These are phyloP conservation scores for Epichloe scottii DNA, from an alignment of 2,329 filamentous ascomycete genomes.

Conservation along the genomic window DNA sequence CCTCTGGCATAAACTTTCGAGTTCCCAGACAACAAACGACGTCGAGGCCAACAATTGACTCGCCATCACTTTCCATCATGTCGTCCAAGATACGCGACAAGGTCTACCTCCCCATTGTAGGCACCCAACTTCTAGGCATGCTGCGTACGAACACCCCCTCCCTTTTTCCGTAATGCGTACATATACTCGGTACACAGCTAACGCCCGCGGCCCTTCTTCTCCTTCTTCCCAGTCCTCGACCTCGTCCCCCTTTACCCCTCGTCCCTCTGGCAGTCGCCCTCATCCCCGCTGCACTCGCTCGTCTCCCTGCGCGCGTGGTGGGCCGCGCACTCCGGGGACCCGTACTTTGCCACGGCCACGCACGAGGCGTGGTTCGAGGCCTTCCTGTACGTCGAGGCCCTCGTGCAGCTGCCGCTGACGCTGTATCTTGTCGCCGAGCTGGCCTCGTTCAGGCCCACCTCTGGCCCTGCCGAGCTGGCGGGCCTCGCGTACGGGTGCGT, in stretches of 20 bases:
- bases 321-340: slow-evolving; percentile 36
- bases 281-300: slow-evolving; percentile 35
- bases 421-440: slow-evolving; percentile 34
- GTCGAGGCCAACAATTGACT: too few species aligned
- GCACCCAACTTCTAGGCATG: slow-evolving; percentile 23
- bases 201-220: too few species aligned
- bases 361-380: slow-evolving; percentile 37
- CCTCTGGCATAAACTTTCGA: too few species aligned
- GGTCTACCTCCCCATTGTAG: slow-evolving; percentile 23
- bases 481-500: slow-evolving; percentile 38
- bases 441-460: slow-evolving; percentile 19
- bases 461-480: slow-evolving; percentile 33
- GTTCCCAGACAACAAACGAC: too few species aligned
- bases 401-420: slow-evolving; percentile 37
- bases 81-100: slow-evolving; percentile 16
- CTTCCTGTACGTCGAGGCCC: slow-evolving; percentile 36
- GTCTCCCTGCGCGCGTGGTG: slow-evolving; percentile 33
- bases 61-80: not conserved
- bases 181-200: too few species aligned
- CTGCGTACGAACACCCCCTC: slow-evolving; percentile 15
- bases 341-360: slow-evolving; percentile 30
- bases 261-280: slow-evolving; percentile 28
- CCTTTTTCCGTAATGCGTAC: too few species aligned
- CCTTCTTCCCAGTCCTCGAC: slow-evolving; percentile 38
- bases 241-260: slow-evolving; percentile 40